phyloP scores from a whole-genome alignment of 352 stramenopile genomes.

The Peronospora destructor region DNA sequence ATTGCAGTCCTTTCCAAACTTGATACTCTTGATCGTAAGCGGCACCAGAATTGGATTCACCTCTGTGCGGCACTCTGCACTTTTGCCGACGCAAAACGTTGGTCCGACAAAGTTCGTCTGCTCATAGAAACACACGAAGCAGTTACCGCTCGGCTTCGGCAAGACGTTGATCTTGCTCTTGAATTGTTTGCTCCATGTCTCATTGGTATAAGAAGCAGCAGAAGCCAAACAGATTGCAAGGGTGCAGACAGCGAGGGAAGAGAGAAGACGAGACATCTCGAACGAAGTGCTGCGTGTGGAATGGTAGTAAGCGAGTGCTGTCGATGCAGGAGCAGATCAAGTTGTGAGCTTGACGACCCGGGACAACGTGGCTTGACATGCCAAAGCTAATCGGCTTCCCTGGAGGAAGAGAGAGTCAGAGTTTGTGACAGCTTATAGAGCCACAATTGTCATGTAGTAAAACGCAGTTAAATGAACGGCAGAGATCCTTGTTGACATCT shows the following conservation, averaged over 20 bases:
- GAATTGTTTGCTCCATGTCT: slow-evolving; percentile 23
- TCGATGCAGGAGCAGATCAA: slow-evolving; percentile 10
- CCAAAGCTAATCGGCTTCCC: no score
- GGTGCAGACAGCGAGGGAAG: not conserved
- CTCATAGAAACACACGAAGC: slow-evolving; percentile 42
- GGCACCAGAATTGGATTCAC: slow-evolving; percentile 33
- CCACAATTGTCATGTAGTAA: no score
- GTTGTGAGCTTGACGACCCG: slow-evolving; percentile 5
- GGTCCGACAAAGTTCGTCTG: slow-evolving; percentile 24
- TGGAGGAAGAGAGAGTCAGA: no score
- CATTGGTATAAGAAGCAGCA: slow-evolving; percentile 7
- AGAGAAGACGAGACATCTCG: slow-evolving; percentile 16
- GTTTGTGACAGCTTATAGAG: no score
- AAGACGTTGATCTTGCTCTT: slow-evolving; percentile 26
- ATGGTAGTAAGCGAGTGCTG: not conserved
- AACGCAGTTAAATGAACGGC: no score
- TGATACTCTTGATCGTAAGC: slow-evolving; percentile 38
- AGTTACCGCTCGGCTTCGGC: slow-evolving; percentile 13
- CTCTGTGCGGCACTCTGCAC: slow-evolving; percentile 7
- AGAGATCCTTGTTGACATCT: no score
- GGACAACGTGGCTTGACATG: no score
- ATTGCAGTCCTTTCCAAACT: slow-evolving; percentile 25
- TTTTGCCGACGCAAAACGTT: no score
- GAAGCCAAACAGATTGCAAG: slow-evolving; percentile 11
- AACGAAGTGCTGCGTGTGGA: not conserved